Conservation (phyloP, 2,329 filamentous ascomycete species). For the Magnaporthales sp. region DNA sequence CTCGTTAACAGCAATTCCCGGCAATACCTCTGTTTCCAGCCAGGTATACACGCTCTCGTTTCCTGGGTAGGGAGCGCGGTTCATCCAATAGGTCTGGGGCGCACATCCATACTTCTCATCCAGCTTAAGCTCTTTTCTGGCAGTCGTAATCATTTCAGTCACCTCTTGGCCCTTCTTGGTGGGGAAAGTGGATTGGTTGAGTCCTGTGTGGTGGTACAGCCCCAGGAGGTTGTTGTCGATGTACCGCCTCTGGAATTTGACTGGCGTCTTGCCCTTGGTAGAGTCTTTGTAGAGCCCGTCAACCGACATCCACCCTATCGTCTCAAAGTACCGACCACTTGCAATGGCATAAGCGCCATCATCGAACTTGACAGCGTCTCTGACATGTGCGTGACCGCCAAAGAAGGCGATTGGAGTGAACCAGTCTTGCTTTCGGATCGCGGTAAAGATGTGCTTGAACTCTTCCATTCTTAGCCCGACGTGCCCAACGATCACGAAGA, state of each 20-base stretch:
- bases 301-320: conserved; percentile 87
- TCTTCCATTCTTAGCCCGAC: conserved; percentile 75
- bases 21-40: conserved; percentile 69
- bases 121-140: conserved; percentile 61
- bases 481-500: conserved; percentile 83
- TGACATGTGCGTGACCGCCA: conserved; percentile 82
- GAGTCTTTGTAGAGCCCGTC: conserved; percentile 38
- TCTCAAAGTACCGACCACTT: conserved; percentile 89
- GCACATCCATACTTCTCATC: conserved; percentile 76
- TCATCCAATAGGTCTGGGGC: conserved; percentile 74
- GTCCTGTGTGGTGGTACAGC: conserved; percentile 69
- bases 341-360: conserved; percentile 69
- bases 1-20: conserved; percentile 51
- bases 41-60: conserved; percentile 72
- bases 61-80: conserved; percentile 63
- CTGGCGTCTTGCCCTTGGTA: conserved; percentile 20
- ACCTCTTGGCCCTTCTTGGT: conserved; percentile 69
- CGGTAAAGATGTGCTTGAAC: conserved; percentile 67
- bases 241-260: conserved; percentile 69
- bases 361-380: conserved; percentile 77
- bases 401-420: conserved; percentile 86
- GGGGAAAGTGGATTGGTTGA: conserved; percentile 63
- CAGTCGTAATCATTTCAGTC: conserved; percentile 58
- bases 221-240: conserved; percentile 92
- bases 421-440: conserved; percentile 68